phyloP scores from a whole-genome alignment of 805 yeast species.

The Candida nemodendra region DNA sequence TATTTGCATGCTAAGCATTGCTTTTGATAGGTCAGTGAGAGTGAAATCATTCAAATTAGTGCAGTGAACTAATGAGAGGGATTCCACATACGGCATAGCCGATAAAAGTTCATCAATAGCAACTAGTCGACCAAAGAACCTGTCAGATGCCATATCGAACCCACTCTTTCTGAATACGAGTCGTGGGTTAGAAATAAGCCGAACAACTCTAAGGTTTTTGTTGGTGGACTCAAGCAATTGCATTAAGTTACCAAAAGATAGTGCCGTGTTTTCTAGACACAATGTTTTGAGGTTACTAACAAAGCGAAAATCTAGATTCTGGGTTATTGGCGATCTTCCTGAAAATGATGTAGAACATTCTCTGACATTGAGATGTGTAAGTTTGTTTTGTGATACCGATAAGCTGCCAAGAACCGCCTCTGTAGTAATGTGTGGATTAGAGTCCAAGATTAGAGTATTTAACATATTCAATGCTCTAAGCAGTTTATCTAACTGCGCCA shows the following conservation, averaged over 20 bases:
- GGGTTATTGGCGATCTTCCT: conserved; percentile 4
- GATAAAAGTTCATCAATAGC: conserved; percentile 10
- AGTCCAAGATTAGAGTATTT: conserved; percentile 5
- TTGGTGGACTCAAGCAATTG: conserved; percentile 13
- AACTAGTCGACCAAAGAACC: conserved; percentile 8
- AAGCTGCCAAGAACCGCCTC: conserved; percentile 8
- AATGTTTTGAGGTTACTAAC: conserved; percentile 8
- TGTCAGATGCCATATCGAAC: conserved; percentile 10
- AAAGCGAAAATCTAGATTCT: conserved; percentile 5
- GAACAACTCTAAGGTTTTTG: conserved; percentile 5
- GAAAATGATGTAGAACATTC: conserved; percentile 8
- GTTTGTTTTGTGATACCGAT: background rate
- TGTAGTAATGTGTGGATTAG: conserved; percentile 6
- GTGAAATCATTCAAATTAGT: conserved; percentile 22
- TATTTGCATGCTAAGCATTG: conserved; percentile 3
- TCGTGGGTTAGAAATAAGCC: conserved; percentile 10
- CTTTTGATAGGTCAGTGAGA: conserved; percentile 13
- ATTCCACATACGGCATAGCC: conserved; percentile 14
- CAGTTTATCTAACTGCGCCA: conserved; percentile 1
- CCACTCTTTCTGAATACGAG: conserved; percentile 18
- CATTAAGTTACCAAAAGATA: conserved; percentile 13
- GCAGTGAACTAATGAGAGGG: conserved; percentile 16
- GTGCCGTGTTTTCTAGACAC: conserved; percentile 13
- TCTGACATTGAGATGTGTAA: conserved; percentile 7
- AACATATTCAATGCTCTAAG: conserved; percentile 3